Evolutionary conservation across 2,329 filamentous ascomycete species (phyloP).

Genomic region (Aureobasidium subglaciale): DNA sequence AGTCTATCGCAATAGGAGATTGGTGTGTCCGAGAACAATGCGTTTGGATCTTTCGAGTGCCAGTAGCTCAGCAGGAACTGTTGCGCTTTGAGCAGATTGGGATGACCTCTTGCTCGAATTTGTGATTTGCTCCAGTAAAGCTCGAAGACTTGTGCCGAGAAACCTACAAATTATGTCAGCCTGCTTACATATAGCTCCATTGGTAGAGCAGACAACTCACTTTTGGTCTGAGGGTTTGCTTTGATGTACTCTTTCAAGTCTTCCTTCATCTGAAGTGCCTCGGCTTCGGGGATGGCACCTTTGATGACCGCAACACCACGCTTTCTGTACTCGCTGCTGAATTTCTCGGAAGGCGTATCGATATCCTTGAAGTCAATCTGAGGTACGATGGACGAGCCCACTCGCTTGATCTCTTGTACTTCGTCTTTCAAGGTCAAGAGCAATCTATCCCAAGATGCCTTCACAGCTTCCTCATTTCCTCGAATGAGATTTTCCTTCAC

Average conservation of each 20-base stretch:
- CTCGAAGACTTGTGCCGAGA: conserved; percentile 38
- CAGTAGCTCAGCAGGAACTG: conserved; percentile 44
- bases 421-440: conserved; percentile 38
- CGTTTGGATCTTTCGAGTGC: conserved; percentile 38
- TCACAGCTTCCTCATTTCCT: conserved; percentile 41
- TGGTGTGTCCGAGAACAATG: conserved; percentile 40
- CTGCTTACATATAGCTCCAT: background rate
- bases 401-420: conserved; percentile 37
- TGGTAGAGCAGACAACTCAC: background rate
- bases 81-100: conserved; percentile 40
- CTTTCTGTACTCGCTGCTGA: conserved; percentile 51
- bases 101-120: conserved; percentile 40
- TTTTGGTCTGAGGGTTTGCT: conserved; percentile 40
- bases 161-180: conserved; percentile 4
- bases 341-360: conserved; percentile 44
- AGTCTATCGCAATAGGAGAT: conserved; percentile 44
- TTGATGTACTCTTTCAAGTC: conserved; percentile 39
- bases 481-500: conserved; percentile 39
- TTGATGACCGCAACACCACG: conserved; percentile 46
- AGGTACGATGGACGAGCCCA: conserved; percentile 37
- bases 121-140: conserved; percentile 45
- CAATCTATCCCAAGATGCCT: conserved; percentile 41
- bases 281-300: conserved; percentile 37
- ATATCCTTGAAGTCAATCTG: conserved; percentile 43
- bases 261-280: conserved; percentile 39